Base-by-base conservation (phyloP, 805 yeast genomes). In the Tetrapisispora iriomotensis region DNA sequence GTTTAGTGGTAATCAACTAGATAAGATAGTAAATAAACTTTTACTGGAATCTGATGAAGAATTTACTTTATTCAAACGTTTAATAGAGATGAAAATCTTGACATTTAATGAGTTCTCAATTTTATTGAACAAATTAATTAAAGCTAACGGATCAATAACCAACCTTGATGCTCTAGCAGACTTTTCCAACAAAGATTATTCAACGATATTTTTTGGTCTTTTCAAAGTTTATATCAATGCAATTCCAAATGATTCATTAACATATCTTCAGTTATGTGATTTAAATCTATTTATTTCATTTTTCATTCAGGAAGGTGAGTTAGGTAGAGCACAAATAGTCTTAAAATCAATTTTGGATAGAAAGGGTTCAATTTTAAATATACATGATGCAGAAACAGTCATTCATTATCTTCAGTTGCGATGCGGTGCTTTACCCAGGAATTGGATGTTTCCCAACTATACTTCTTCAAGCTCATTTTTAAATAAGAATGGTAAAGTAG, bases 381-480 rank as follows among this genome's bases (percentile, higher is more conserved):
- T 40, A 19, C 22, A 40, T 5, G 54, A 54, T 38, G 29, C 44
- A 14, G 29, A 41, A 1, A 49, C 53, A 6, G 41, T 53, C 9
- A 32, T 41, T 1, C 48, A 51, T 27, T 50, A 48, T 36, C 39
- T 56, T 29, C 46, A 50, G 29, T 35, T 57, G 32, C 37, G 51
- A n/a, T 54, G 60, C 42, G 62, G 62, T 24, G 53, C 58, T 4
- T 34, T 48, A 33, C 41, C 47, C 15, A 41, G 40, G 15, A 44
- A 41, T 31, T 56, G 31, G 35, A 26, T 24, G n/a, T 39, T 31
- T 21, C 21, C 17, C 10, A 18, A 27, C 21, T 31, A 39, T n/a
- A 22, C 37, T 4, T 7, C 8, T 6, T 8, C 5, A n/a, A 6
- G n/a, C 6, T 13, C 26, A n/a, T 13, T 22, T 7, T 8, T 8